phyloP scores from a whole-genome alignment of 805 yeast genomes.

The Saturnispora bothae region DNA sequence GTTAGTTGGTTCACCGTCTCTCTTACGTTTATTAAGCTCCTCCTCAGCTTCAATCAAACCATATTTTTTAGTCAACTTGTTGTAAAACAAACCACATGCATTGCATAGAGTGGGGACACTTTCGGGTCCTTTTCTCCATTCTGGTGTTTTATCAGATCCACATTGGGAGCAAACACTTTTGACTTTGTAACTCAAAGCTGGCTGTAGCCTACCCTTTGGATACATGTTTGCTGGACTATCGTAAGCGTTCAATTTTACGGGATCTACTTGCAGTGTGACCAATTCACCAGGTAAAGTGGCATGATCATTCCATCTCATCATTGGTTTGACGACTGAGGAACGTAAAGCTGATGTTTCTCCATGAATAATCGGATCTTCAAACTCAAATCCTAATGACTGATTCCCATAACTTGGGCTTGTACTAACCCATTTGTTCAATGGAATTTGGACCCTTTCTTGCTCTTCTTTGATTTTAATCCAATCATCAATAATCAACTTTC shows the following conservation, averaged over 20 bases:
- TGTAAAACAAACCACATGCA: slow-evolving; percentile 79
- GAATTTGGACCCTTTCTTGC: slow-evolving; percentile 1
- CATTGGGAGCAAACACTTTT: slow-evolving; percentile 52
- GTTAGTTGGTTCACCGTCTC: slow-evolving; percentile 22
- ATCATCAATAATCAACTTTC: slow-evolving; percentile 5
- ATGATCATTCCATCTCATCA: slow-evolving; percentile 2
- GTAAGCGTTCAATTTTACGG: slow-evolving; percentile 18
- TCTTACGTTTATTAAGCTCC: slow-evolving; percentile 24
- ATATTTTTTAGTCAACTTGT: slow-evolving; percentile 44
- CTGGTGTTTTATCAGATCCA: slow-evolving; percentile 68
- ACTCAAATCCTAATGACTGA: background rate
- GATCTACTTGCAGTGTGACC: slow-evolving; percentile 23
- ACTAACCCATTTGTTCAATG: slow-evolving; percentile 8
- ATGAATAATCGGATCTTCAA: background rate
- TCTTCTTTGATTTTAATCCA: slow-evolving; percentile 6
- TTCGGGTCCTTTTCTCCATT: slow-evolving; percentile 87
- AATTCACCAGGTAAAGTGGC: slow-evolving; percentile 18
- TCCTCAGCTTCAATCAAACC: slow-evolving; percentile 34
- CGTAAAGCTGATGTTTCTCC: background rate
- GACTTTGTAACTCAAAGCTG: slow-evolving; percentile 26
- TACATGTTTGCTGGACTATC: slow-evolving; percentile 11
- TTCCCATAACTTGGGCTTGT: background rate
- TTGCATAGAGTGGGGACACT: slow-evolving; percentile 79
- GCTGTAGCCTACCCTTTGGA: slow-evolving; percentile 27
- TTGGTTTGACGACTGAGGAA: slow-evolving; percentile 1